phyloP scores from a whole-genome alignment of 2,329 filamentous ascomycete genomes.

The Neurospora sp. region DNA sequence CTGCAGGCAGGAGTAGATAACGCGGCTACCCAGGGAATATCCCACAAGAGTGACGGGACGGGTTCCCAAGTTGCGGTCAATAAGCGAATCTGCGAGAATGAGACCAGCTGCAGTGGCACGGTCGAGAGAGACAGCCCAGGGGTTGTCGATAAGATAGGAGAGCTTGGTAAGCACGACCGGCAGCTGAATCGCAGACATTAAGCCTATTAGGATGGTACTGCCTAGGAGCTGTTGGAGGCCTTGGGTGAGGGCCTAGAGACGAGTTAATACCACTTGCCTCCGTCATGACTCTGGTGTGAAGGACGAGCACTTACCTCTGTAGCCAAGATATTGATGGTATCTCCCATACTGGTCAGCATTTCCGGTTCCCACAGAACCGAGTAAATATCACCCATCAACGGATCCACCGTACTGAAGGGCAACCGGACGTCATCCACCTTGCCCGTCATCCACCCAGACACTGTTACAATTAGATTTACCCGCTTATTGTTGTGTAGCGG shows the following conservation, averaged over 20 bases:
- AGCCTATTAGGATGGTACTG: constrained; percentile 72
- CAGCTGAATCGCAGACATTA: constrained; percentile 91
- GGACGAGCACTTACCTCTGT: constrained; percentile 62
- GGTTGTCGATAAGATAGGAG: constrained; percentile 94
- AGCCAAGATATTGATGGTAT: constrained; percentile 95
- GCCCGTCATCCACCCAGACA: constrained; percentile 97
- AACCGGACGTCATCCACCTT: constrained; percentile 94
- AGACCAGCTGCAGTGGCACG: constrained; percentile 80
- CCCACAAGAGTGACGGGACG: constrained; percentile 88
- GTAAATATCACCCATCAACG: constrained; percentile 97
- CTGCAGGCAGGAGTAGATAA: constrained; percentile 84
- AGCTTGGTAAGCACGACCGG: constrained; percentile 89
- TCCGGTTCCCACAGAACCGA: constrained; percentile 97
- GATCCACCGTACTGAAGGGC: constrained; percentile 92
- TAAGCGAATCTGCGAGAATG: constrained; percentile 87
- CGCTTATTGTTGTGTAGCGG: constrained; percentile 97
- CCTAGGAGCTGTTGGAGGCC: constrained; percentile 91
- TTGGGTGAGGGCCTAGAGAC: constrained; percentile 72
- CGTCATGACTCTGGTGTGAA: neutral
- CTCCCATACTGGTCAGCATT: constrained; percentile 95
- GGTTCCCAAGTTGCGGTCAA: constrained; percentile 83
- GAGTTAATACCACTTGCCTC: neutral
- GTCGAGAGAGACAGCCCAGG: constrained; percentile 93
- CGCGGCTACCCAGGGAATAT: constrained; percentile 83
- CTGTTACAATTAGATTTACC: constrained; percentile 88